These are phyloP conservation scores for Trichoderma simmonsii DNA, from an alignment of 2,329 filamentous ascomycete genomes.

Conservation along the genomic window DNA sequence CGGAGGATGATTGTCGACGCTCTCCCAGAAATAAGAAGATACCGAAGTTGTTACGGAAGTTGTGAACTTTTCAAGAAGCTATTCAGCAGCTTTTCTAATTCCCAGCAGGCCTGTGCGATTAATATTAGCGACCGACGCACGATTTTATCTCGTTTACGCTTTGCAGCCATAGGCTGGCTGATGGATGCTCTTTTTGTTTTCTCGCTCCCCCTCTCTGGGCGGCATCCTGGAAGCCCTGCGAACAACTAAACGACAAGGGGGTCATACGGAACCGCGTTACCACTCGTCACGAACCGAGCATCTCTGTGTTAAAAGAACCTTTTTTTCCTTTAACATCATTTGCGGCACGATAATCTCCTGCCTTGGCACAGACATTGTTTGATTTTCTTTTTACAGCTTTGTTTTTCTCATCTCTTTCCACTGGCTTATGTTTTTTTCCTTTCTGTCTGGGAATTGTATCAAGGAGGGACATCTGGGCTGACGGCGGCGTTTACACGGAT, in stretches of 20 bases:
- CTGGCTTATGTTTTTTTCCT: constrained; percentile 17
- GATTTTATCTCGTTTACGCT: background rate
- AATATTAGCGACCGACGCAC: constrained; percentile 1
- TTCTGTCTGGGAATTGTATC: constrained; percentile 20
- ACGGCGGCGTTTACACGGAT: constrained; percentile 24
- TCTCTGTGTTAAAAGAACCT: background rate
- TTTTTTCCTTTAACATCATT: background rate
- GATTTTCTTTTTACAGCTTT: background rate
- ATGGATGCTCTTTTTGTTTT: background rate
- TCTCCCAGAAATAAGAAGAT: background rate
- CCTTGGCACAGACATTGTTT: constrained; percentile 2
- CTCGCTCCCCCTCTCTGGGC: background rate
- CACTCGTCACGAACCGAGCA: background rate
- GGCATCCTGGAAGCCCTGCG: background rate
- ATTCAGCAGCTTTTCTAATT: background rate
- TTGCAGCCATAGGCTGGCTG: background rate
- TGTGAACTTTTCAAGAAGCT: background rate
- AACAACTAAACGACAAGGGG: background rate
- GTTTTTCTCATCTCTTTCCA: constrained; percentile 13
- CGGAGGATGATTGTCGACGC: background rate
- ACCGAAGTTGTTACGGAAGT: background rate
- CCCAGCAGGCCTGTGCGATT: background rate
- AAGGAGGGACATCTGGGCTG: constrained; percentile 23
- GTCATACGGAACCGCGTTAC: background rate
- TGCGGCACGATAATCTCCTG: background rate